These are phyloP conservation scores for Echinochloa phyllopogon DNA, from an alignment of 176 grass and related monocot species.

Conservation along the genomic window DNA sequence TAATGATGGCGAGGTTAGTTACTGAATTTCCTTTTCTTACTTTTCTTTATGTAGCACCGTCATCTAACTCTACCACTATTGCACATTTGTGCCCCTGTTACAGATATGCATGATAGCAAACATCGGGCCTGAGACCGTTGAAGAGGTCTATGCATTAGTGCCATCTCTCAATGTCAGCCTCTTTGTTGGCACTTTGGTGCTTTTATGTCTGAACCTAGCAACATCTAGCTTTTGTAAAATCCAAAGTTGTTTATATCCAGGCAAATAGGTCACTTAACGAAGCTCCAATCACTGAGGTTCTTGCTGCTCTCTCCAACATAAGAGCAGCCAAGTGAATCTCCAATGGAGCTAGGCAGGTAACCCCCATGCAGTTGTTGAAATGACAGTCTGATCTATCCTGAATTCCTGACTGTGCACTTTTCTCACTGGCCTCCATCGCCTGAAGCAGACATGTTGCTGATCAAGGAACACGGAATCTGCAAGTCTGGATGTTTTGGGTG, in stretches of 20 bases:
- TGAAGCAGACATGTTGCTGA: constrained; percentile 22
- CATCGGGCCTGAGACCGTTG: constrained; percentile 72
- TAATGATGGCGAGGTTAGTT: constrained; percentile 84
- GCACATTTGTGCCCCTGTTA: neutral
- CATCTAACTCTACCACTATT: constrained; percentile 16
- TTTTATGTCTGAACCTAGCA: constrained; percentile 8
- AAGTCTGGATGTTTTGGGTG: neutral
- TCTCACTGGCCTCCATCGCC: neutral
- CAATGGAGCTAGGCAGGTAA: constrained; percentile 24
- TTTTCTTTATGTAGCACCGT: constrained; percentile 32
- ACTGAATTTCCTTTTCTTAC: neutral
- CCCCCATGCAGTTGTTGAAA: neutral
- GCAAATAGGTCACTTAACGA: constrained; percentile 62
- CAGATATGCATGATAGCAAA: constrained; percentile 97
- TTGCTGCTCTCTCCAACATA: constrained; percentile 56
- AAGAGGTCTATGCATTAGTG: constrained; percentile 91
- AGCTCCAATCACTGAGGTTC: constrained; percentile 64
- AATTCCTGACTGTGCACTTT: neutral
- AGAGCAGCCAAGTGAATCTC: constrained; percentile 64
- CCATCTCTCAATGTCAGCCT: constrained; percentile 87
- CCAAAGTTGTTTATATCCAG: constrained; percentile 44
- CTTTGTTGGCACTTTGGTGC: constrained; percentile 31
- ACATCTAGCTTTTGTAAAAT: constrained; percentile 18
- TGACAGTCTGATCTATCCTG: constrained; percentile 4
- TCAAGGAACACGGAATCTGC: constrained; percentile 15